Base-by-base conservation (phyloP, 371 early-diverging fungal species). In the Mortierella polycephala region DNA sequence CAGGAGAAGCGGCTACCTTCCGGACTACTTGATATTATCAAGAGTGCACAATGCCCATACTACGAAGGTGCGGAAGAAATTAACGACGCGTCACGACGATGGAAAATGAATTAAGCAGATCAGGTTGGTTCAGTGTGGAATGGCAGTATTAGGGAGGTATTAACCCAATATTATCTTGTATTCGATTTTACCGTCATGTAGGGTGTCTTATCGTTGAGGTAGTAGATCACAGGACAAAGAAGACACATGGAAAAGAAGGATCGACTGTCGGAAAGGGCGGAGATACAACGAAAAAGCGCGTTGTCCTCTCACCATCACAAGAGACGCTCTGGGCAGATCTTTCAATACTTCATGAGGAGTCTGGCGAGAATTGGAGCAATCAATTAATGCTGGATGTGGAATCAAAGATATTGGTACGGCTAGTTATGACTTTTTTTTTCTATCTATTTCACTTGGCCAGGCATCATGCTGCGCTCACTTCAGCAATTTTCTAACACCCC, bases 301-400 rank as follows among this genome's bases (percentile, higher is more conserved):
- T 89, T 10, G 85, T 83, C 4, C 83, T 89, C 79, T 81, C 80
- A 42, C 89, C 89, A 9, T 84, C 87, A 39, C 85, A 86, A 23
- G 88, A 87, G 57, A 86, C 87, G 52, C 77, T 89, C 45, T 89
- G 89, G 89, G 84, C 87, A 5, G 89, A 89, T 69, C 83, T 89
- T 49, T 74, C 81, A 16, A 59, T 89, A 39, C 60, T 89, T n/a
- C 86, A 84, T 45, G 89, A 89, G 61, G 88, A 85, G 57, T 85
- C 86, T 73, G 84, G 85, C 5, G 72, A 79, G 37, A 62, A 79
- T 14, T 86, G 85, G 85, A 84, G 87, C 23, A 84, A 82, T 55
- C 82, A 84, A 39, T 62, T 85, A 30, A 86, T 88, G 42, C 66
- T 89, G 12, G 84, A 89, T 63, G 79, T 87, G 3, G 89, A 89